phyloP scores from a whole-genome alignment of 176 grass and related monocot genomes.

The Microstegium vimineum region DNA sequence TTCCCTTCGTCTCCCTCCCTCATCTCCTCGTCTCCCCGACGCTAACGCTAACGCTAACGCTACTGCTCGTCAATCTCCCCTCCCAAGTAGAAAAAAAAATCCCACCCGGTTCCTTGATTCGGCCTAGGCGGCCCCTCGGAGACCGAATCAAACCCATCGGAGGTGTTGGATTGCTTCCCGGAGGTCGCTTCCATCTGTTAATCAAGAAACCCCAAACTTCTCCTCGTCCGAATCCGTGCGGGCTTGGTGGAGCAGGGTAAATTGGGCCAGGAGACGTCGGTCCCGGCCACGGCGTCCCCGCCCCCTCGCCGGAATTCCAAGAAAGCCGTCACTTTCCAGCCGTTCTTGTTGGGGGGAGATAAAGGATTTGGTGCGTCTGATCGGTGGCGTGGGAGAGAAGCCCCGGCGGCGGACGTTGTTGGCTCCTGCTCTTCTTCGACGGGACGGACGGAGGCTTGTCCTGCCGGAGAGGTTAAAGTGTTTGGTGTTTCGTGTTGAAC shows the following conservation, averaged over 20 bases:
- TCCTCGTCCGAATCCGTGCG: conserved; percentile 23
- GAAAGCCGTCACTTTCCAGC: conserved; percentile 19
- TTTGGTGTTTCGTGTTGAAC: conserved; percentile 10
- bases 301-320: conserved; percentile 29
- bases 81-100: conserved; percentile 20
- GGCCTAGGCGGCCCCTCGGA: neutral
- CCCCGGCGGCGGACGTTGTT: neutral
- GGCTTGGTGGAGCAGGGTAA: conserved; percentile 38
- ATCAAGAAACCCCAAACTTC: conserved; percentile 31
- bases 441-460: neutral
- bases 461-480: conserved; percentile 2
- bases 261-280: conserved; percentile 30
- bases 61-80: conserved; percentile 20
- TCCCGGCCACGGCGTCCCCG: neutral
- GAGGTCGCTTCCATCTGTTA: conserved; percentile 31
- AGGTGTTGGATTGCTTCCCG: conserved; percentile 30
- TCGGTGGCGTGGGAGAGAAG: neutral
- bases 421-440: neutral
- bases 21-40: conserved; percentile 5
- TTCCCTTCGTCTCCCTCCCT: neutral
- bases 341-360: neutral
- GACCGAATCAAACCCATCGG: conserved; percentile 26
- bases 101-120: neutral
- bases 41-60: too few relatives aligned
- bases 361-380: neutral